phyloP scores from a whole-genome alignment of 768 basidiomycete genomes.

The Melanogaster broomeanus region DNA sequence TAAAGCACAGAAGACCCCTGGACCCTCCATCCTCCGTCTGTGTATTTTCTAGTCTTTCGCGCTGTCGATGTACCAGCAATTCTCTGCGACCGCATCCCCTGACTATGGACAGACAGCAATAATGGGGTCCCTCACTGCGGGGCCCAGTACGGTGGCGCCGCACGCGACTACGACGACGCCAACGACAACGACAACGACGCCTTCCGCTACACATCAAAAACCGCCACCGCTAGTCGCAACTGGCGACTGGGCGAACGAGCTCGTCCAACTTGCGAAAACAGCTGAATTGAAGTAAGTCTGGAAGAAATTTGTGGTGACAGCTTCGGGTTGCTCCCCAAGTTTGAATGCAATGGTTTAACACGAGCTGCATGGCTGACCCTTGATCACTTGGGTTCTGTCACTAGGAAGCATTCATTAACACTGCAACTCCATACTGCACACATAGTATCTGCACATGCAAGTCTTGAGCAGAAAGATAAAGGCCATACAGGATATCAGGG shows the following conservation, averaged over 20 bases:
- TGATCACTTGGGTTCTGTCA: neutral
- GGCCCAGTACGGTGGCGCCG: conserved; percentile 34
- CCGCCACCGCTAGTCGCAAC: conserved; percentile 67
- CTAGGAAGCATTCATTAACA: conserved; percentile 80
- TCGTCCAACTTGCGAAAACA: conserved; percentile 84
- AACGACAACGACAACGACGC: conserved; percentile 20
- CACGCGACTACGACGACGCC: conserved; percentile 31
- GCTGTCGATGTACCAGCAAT: conserved; percentile 37
- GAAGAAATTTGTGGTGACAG: neutral
- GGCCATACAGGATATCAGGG: conserved; percentile 78
- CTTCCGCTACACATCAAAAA: conserved; percentile 24
- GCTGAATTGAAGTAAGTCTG: conserved; percentile 81
- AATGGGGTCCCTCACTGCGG: conserved; percentile 34
- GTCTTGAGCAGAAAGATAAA: conserved; percentile 75
- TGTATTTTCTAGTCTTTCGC: conserved; percentile 24
- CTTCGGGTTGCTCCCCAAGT: no score
- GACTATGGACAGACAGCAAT: conserved; percentile 35
- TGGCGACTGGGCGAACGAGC: conserved; percentile 86
- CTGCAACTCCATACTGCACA: conserved; percentile 86
- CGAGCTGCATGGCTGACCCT: conserved; percentile 10
- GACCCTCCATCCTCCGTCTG: conserved; percentile 22
- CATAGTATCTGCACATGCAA: conserved; percentile 80
- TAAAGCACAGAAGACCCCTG: conserved; percentile 27
- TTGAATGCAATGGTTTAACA: no score
- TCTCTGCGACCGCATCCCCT: conserved; percentile 32